Percentiles rank a stretch among this genome's conserved stretches.
These are phyloP conservation scores for Cryptococcus sp. DNA, from an alignment of 1,284 basidiomycete genomes.

Conservation along the genomic window DNA sequence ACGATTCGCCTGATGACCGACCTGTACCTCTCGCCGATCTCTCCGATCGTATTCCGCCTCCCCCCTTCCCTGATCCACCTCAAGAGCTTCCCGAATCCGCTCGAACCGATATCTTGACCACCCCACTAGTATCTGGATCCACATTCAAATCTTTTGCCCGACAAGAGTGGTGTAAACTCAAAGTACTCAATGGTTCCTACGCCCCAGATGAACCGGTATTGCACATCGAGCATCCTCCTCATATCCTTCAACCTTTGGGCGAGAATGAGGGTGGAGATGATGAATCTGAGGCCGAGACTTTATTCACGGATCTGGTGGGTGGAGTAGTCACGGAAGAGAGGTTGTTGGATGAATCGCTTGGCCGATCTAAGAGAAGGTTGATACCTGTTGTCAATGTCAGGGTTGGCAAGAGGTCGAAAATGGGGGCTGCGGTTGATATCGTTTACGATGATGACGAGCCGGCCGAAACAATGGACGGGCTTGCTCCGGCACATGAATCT, in stretches of 20 bases:
- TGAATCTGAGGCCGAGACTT: background rate
- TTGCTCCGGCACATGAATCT: background rate
- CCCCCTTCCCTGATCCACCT: background rate
- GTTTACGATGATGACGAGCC: slow-evolving; percentile 2
- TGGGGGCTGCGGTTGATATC: background rate
- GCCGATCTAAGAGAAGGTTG: slow-evolving; percentile 3
- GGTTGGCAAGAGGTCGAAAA: slow-evolving; percentile 1
- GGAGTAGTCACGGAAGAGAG: background rate
- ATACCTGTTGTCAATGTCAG: slow-evolving; percentile 10
- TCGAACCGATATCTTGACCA: slow-evolving; percentile 27
- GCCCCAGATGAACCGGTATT: slow-evolving; percentile 26
- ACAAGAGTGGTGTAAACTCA: slow-evolving; percentile 12
- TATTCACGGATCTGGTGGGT: background rate
- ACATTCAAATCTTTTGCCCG: slow-evolving; percentile 6
- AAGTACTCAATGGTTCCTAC: slow-evolving; percentile 21
- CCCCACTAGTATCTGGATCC: slow-evolving; percentile 11
- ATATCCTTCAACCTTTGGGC: slow-evolving; percentile 17
- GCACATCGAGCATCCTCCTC: slow-evolving; percentile 23
- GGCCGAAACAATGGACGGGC: background rate
- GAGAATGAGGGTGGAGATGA: slow-evolving; percentile 2
- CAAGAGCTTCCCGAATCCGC: slow-evolving; percentile 11
- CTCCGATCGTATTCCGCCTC: slow-evolving; percentile 5
- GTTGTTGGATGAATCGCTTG: background rate
- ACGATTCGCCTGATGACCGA: slow-evolving; percentile 15
- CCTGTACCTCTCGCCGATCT: slow-evolving; percentile 18